Conservation (phyloP, 345 rosid genomes). For the Reutealis trisperma region DNA sequence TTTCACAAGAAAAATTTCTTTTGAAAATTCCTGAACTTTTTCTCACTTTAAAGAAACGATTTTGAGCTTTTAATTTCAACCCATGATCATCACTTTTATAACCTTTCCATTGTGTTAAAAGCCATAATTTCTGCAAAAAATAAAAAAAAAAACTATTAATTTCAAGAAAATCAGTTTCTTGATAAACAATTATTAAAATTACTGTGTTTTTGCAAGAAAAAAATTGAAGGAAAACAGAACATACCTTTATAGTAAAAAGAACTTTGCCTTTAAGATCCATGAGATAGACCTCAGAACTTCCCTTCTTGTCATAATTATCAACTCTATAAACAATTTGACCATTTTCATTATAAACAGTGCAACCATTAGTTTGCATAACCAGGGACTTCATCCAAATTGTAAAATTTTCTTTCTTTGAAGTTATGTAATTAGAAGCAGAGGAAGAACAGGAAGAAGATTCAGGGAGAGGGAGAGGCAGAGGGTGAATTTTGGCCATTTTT, state of each 20-base stretch:
- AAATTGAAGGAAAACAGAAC: not conserved
- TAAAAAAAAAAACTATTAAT: too few relatives aligned
- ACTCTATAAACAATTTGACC: slow-evolving; percentile 57
- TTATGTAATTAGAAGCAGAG: slow-evolving; percentile 23
- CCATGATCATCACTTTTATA: slow-evolving; percentile 21
- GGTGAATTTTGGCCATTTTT: slow-evolving; percentile 53
- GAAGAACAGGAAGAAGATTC: not conserved
- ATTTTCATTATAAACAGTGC: slow-evolving; percentile 55
- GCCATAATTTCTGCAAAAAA: slow-evolving; percentile 18
- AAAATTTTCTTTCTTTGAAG: slow-evolving; percentile 47
- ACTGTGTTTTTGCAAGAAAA: not conserved
- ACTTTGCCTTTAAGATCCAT: slow-evolving; percentile 64
- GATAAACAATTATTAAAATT: too few relatives aligned
- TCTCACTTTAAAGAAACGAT: slow-evolving; percentile 19
- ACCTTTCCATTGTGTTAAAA: slow-evolving; percentile 26
- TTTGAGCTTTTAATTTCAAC: slow-evolving; percentile 1
- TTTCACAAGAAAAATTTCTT: not conserved
- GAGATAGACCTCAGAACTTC: slow-evolving; percentile 39
- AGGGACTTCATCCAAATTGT: slow-evolving; percentile 78
- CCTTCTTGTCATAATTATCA: slow-evolving; percentile 56
- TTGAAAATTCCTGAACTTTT: slow-evolving; percentile 1
- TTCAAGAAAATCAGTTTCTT: not conserved
- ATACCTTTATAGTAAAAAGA: slow-evolving; percentile 56
- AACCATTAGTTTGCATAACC: slow-evolving; percentile 59
- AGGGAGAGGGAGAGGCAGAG: slow-evolving; percentile 21